Conservation (phyloP, 1,139 yeast species). For the Debaryomyces nepalensis region DNA sequence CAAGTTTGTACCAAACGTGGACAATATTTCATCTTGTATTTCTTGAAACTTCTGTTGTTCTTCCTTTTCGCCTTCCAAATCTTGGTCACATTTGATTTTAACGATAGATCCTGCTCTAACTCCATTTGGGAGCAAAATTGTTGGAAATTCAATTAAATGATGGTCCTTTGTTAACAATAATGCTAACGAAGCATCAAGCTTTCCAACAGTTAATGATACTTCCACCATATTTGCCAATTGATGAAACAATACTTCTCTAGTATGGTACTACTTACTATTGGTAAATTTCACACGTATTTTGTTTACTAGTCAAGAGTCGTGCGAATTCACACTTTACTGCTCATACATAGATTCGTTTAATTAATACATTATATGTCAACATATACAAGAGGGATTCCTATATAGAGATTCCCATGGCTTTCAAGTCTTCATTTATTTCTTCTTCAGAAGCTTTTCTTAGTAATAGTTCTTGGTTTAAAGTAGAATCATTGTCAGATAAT, state of each 20-base stretch:
- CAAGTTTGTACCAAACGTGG: conserved; percentile 70
- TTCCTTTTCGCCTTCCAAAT: conserved; percentile 64
- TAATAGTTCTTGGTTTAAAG: conserved; percentile 37
- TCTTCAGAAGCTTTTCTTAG: conserved; percentile 59
- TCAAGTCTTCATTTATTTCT: conserved; percentile 66
- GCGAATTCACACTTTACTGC: not conserved
- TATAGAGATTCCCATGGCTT: conserved; percentile 49
- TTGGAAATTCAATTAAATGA: conserved; percentile 94
- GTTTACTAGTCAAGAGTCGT: conserved; percentile 3
- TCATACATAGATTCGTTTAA: not conserved
- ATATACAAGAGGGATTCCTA: conserved; percentile 13
- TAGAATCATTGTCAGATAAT: conserved; percentile 25
- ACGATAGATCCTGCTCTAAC: conserved; percentile 95
- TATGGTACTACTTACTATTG: not conserved
- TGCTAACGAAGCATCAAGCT: conserved; percentile 93
- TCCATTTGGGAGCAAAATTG: conserved; percentile 86
- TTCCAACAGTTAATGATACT: conserved; percentile 93
- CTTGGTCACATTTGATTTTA: conserved; percentile 82
- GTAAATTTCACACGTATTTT: conserved; percentile 8
- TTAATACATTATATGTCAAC: not conserved
- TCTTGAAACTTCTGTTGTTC: conserved; percentile 62
- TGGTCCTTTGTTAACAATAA: conserved; percentile 88
- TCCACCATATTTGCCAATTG: conserved; percentile 59
- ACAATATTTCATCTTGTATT: conserved; percentile 75
- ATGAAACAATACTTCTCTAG: not conserved